Percentiles rank a stretch among this genome's conserved stretches.
phyloP scores from a whole-genome alignment of 2,329 filamentous ascomycete genomes.

The Niveomyces coronatus region DNA sequence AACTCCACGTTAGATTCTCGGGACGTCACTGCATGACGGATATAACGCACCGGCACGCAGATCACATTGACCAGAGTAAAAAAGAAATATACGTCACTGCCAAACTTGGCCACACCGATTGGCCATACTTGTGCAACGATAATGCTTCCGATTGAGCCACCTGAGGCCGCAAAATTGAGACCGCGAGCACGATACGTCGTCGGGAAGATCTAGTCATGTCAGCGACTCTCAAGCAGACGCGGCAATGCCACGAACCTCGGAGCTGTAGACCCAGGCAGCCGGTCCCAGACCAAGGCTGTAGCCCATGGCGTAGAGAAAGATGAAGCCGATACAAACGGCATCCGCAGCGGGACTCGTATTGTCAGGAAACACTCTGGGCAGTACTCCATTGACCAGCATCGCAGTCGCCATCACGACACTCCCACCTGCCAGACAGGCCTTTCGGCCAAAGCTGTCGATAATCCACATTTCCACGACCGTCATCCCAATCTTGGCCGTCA shows the following conservation, averaged over 20 bases:
- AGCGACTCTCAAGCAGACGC: neutral
- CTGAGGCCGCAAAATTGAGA: conserved; percentile 44
- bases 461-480: conserved; percentile 46
- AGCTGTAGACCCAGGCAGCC: conserved; percentile 48
- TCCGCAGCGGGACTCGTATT: conserved; percentile 38
- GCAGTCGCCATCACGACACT: conserved; percentile 42
- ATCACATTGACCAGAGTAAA: conserved; percentile 43
- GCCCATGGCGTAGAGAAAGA: conserved; percentile 48
- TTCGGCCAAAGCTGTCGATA: conserved; percentile 42
- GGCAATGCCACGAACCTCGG: conserved; percentile 31
- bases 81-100: conserved; percentile 45
- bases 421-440: conserved; percentile 37
- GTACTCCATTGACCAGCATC: conserved; percentile 44
- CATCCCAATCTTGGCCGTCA: conserved; percentile 46
- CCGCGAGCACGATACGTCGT: conserved; percentile 45
- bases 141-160: conserved; percentile 44
- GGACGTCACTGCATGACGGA: conserved; percentile 3
- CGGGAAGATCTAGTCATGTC: conserved; percentile 39
- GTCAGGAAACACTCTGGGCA: conserved; percentile 40
- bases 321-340: conserved; percentile 41
- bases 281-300: conserved; percentile 49
- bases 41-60: conserved; percentile 31
- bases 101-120: conserved; percentile 38
- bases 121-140: conserved; percentile 46
- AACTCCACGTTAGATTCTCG: neutral